A percentile compares a stretch with the other conserved stretches of the same genome.
These are phyloP conservation scores for Mangifera indica DNA, from an alignment of 345 rosid species.

Conservation along the genomic window DNA sequence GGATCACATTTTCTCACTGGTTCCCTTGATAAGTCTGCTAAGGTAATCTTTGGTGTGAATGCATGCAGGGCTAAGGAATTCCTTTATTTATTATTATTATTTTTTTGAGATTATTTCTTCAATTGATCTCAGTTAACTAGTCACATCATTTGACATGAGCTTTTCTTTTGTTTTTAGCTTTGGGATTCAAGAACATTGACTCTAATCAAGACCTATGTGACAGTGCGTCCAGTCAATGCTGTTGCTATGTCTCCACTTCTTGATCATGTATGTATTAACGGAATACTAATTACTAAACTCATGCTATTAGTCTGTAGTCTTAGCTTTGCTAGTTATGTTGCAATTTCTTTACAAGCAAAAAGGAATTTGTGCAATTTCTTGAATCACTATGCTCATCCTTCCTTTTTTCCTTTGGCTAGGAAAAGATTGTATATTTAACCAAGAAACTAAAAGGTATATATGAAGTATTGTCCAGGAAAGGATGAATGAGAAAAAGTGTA, in stretches of 20 bases:
- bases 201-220: slow-evolving; percentile 80
- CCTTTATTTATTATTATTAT: neutral
- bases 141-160: slow-evolving; percentile 7
- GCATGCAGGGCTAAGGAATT: neutral
- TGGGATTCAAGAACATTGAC: slow-evolving; percentile 88
- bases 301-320: neutral
- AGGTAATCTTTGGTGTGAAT: slow-evolving; percentile 39
- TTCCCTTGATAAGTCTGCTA: slow-evolving; percentile 92
- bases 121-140: neutral
- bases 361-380: neutral
- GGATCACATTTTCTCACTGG: slow-evolving; percentile 87
- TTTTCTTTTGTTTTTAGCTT: slow-evolving; percentile 45
- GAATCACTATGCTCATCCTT: neutral
- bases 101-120: neutral
- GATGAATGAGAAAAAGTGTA: no score
- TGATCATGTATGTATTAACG: slow-evolving; percentile 65
- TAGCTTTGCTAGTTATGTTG: neutral
- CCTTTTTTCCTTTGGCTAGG: no score
- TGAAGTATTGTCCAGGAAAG: no score
- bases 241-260: slow-evolving; percentile 96
- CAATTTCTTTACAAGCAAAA: neutral
- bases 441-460: no score
- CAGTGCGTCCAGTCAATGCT: slow-evolving; percentile 96
- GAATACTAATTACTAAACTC: neutral
- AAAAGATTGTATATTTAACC: no score